Conservation (phyloP, 1,284 basidiomycete species). For the Athelia psychrophila region DNA sequence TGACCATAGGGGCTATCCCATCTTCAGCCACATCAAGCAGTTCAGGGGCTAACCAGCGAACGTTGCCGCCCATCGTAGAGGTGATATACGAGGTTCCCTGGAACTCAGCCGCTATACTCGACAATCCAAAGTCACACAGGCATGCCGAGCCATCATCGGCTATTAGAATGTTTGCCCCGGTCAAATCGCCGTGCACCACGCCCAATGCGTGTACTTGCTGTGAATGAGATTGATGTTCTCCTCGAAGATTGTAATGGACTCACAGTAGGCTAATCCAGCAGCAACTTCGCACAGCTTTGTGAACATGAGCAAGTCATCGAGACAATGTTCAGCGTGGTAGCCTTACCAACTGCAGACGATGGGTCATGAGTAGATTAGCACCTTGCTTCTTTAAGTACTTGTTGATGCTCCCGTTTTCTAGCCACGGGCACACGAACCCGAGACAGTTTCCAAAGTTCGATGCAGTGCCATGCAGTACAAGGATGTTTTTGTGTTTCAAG, state of each 20-base stretch:
- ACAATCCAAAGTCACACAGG: slow-evolving; percentile 42
- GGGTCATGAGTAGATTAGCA: slow-evolving; percentile 31
- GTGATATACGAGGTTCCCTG: slow-evolving; percentile 25
- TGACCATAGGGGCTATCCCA: slow-evolving; percentile 14
- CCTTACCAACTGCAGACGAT: slow-evolving; percentile 32
- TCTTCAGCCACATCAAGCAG: slow-evolving; percentile 16
- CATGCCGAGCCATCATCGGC: slow-evolving; percentile 30
- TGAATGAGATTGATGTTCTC: not conserved
- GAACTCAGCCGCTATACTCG: slow-evolving; percentile 29
- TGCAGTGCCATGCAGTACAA: slow-evolving; percentile 36
- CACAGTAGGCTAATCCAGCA: slow-evolving; percentile 34
- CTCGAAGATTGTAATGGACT: not conserved
- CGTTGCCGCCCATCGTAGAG: slow-evolving; percentile 34
- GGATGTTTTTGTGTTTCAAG: slow-evolving; percentile 37
- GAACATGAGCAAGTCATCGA: not conserved
- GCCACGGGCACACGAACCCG: slow-evolving; percentile 48
- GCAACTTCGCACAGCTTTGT: slow-evolving; percentile 33
- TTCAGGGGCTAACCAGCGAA: slow-evolving; percentile 31
- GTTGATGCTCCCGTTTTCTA: slow-evolving; percentile 41
- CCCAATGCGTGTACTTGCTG: slow-evolving; percentile 31
- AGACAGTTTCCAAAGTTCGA: slow-evolving; percentile 36
- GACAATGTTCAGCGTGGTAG: not conserved
- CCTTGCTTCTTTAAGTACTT: slow-evolving; percentile 39
- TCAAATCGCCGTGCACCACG: slow-evolving; percentile 40
- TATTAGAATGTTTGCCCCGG: slow-evolving; percentile 38